Conservation (phyloP, 1,139 yeast genomes). For the Meyerozyma guilliermondii region DNA sequence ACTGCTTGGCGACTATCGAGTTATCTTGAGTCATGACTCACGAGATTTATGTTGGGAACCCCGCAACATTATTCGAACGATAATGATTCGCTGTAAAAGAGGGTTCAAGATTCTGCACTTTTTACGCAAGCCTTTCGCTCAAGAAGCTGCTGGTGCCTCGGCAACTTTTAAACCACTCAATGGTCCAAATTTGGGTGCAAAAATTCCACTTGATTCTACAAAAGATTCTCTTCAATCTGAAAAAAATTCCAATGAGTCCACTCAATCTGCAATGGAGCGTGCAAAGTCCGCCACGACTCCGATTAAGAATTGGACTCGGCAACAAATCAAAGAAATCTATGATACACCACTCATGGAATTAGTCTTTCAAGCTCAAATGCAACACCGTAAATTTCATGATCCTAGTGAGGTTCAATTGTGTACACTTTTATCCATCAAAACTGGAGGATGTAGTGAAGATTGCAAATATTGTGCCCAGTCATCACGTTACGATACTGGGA, state of each 20-base stretch:
- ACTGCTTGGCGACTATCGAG: neutral
- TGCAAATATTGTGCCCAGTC: conserved; percentile 82
- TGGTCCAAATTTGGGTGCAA: neutral
- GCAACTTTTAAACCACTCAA: neutral
- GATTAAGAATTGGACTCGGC: conserved; percentile 53
- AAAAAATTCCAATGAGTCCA: too few relatives aligned
- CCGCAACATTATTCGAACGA: neutral
- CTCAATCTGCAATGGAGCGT: conserved; percentile 3
- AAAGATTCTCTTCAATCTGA: too few relatives aligned
- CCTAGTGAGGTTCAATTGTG: conserved; percentile 72
- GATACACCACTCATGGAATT: conserved; percentile 63
- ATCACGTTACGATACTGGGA: conserved; percentile 60
- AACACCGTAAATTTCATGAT: conserved; percentile 63
- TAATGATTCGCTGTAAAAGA: neutral
- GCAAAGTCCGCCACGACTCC: conserved; percentile 20
- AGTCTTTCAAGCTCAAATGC: conserved; percentile 55
- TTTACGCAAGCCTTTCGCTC: neutral
- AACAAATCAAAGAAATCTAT: conserved; percentile 55
- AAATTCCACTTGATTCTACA: neutral
- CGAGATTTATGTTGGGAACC: neutral
- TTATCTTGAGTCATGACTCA: neutral
- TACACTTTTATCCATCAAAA: conserved; percentile 67
- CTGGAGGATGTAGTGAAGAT: conserved; percentile 81
- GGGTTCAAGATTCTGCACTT: neutral
- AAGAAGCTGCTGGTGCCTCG: neutral